phyloP scores from a whole-genome alignment of 176 grass and related monocot species.

The Aegilops umbellulata region DNA sequence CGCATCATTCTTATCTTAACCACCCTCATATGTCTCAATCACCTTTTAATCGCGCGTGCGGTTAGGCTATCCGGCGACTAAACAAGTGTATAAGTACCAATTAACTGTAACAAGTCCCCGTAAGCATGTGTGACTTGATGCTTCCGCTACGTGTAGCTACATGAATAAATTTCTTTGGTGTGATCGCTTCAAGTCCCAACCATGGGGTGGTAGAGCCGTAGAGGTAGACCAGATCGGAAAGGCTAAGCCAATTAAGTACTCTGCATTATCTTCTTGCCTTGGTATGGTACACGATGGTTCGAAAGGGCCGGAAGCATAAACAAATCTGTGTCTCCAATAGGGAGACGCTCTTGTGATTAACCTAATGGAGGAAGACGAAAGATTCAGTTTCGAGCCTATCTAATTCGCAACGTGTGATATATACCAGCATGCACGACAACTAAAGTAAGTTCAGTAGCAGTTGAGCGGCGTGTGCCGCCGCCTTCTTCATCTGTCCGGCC shows the following conservation, averaged over 20 bases:
- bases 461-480: slow-evolving; percentile 8
- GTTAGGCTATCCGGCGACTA: slow-evolving; percentile 4
- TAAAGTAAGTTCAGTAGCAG: neutral
- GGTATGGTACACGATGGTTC: slow-evolving; percentile 2
- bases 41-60: neutral
- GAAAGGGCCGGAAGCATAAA: neutral
- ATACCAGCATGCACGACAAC: neutral
- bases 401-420: neutral
- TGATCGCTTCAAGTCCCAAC: slow-evolving; percentile 21
- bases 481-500: neutral
- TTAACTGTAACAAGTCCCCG: neutral
- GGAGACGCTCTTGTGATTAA: neutral
- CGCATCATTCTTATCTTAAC: slow-evolving; percentile 2
- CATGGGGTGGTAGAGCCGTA: slow-evolving; percentile 25
- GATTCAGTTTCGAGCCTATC: neutral
- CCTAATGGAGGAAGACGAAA: neutral
- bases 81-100: neutral
- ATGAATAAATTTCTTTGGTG: neutral
- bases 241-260: neutral
- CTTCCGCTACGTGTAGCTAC: neutral
- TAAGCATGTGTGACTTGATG: slow-evolving; percentile 28
- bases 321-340: slow-evolving; percentile 35
- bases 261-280: slow-evolving; percentile 20
- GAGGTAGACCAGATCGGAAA: slow-evolving; percentile 8
- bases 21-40: neutral